Evolutionary conservation across 768 basidiomycete species (phyloP).

Genomic region (Kwoniella bestiolae): DNA sequence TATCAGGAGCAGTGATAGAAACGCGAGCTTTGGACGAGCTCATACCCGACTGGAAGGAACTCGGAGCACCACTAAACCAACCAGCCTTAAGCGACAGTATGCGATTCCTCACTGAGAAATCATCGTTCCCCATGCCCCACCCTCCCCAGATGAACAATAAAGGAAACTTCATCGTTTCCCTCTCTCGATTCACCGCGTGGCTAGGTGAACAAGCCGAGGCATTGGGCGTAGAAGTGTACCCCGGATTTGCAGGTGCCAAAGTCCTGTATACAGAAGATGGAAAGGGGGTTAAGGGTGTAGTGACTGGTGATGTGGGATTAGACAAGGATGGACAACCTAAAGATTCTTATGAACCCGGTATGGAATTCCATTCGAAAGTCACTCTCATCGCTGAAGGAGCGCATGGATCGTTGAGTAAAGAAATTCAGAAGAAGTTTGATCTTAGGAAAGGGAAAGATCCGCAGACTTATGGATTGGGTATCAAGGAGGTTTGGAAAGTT

Average conservation of each 20-base stretch:
- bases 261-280: slow-evolving; percentile 72
- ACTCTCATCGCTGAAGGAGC: slow-evolving; percentile 94
- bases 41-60: slow-evolving; percentile 77
- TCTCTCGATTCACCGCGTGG: slow-evolving; percentile 89
- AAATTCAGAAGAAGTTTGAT: slow-evolving; percentile 72
- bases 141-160: slow-evolving; percentile 96
- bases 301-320: slow-evolving; percentile 92
- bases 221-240: slow-evolving; percentile 90
- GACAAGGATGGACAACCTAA: slow-evolving; percentile 76
- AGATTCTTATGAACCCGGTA: slow-evolving; percentile 89
- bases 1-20: slow-evolving; percentile 95
- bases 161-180: slow-evolving; percentile 89
- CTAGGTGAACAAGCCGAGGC: slow-evolving; percentile 79
- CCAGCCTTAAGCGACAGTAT: slow-evolving; percentile 78
- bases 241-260: slow-evolving; percentile 91
- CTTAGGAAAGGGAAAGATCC: slow-evolving; percentile 73
- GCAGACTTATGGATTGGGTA: slow-evolving; percentile 93
- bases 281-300: slow-evolving; percentile 72
- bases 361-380: slow-evolving; percentile 90
- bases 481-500: slow-evolving; percentile 98
- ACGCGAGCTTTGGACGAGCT: slow-evolving; percentile 88
- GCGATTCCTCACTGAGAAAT: slow-evolving; percentile 76
- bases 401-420: slow-evolving; percentile 86
- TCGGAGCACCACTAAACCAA: slow-evolving; percentile 78
- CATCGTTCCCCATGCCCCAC: slow-evolving; percentile 82